These are phyloP conservation scores for Aspergillus sparsus DNA, from an alignment of 495 filamentous ascomycete genomes.

Conservation along the genomic window DNA sequence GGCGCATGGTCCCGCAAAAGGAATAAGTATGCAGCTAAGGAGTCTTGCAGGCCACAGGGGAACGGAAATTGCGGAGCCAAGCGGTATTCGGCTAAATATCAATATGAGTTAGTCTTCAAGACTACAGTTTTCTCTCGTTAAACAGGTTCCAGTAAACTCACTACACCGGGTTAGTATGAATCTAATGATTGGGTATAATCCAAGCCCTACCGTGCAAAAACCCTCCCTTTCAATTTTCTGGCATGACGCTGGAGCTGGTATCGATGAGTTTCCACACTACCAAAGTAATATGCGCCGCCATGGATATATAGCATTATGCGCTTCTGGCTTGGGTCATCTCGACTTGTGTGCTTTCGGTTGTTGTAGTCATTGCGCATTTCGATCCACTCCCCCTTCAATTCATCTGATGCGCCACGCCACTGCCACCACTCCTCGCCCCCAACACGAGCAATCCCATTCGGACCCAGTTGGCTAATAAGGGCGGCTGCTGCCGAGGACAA, in stretches of 20 bases:
- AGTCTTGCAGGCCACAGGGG: conserved; percentile 87
- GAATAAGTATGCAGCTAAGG: conserved; percentile 81
- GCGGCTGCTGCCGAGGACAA: conserved; percentile 61
- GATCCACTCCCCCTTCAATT: conserved; percentile 85
- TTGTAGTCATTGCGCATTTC: conserved; percentile 87
- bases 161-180: conserved; percentile 33
- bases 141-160: conserved; percentile 31
- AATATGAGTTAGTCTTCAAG: conserved; percentile 1
- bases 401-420: conserved; percentile 68
- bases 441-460: conserved; percentile 67
- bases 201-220: conserved; percentile 66
- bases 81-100: conserved; percentile 66
- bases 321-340: conserved; percentile 47
- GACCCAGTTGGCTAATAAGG: conserved; percentile 71
- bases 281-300: conserved; percentile 83
- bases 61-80: conserved; percentile 94
- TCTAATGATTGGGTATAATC: background rate
- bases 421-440: conserved; percentile 93
- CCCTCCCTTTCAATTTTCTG: conserved; percentile 83
- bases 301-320: conserved; percentile 93
- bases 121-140: background rate
- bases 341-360: conserved; percentile 57
- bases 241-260: conserved; percentile 97
- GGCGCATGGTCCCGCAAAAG: conserved; percentile 73
- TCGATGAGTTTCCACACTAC: conserved; percentile 90